Conservation (phyloP, 495 filamentous ascomycete genomes). For the Hypoxylon trugodes region DNA sequence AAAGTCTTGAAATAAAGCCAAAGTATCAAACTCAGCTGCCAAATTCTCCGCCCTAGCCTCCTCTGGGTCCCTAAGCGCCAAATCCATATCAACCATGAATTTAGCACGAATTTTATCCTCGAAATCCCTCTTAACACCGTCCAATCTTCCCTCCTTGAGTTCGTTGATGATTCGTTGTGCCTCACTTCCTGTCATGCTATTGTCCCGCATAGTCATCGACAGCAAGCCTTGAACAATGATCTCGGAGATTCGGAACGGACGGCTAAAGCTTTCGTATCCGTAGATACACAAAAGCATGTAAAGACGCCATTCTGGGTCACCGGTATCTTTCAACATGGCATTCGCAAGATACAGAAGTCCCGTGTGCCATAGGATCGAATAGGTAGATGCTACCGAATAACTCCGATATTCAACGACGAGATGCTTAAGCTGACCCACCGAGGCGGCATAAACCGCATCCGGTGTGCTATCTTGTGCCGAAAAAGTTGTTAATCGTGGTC, state of each 20-base stretch:
- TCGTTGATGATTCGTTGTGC: conserved; percentile 30
- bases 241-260: conserved; percentile 34
- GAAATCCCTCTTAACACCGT: background rate
- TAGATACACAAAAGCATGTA: conserved; percentile 43
- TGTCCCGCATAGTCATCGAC: conserved; percentile 37
- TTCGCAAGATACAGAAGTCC: conserved; percentile 43
- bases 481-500: conserved; percentile 30
- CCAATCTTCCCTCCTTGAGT: conserved; percentile 24
- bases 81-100: conserved; percentile 37
- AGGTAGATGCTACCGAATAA: conserved; percentile 22
- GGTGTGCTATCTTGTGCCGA: conserved; percentile 26
- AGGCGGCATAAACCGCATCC: conserved; percentile 31
- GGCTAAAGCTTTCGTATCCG: conserved; percentile 38
- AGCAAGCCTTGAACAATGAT: conserved; percentile 34
- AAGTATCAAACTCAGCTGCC: conserved; percentile 28
- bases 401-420: conserved; percentile 40
- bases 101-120: conserved; percentile 28
- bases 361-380: conserved; percentile 44
- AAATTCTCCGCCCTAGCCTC: conserved; percentile 34
- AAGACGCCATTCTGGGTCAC: conserved; percentile 34
- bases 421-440: conserved; percentile 41
- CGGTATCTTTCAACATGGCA: conserved; percentile 26
- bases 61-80: conserved; percentile 28
- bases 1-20: conserved; percentile 37
- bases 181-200: conserved; percentile 22